A percentile compares a stretch with the other conserved stretches of the same genome.
phyloP scores from a whole-genome alignment of 169 alveolate genomes.

The Plasmodium falciparum region DNA sequence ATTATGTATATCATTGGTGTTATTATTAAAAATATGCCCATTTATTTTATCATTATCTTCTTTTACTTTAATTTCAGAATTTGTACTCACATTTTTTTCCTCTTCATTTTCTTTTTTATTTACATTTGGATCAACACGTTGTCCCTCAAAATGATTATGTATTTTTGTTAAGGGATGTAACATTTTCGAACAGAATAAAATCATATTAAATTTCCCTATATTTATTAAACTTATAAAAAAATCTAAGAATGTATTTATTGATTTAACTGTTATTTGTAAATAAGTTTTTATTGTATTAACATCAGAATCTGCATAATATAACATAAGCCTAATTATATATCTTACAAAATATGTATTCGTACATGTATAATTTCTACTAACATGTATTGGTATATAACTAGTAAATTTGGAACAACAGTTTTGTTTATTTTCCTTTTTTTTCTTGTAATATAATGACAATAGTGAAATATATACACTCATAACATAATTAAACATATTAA shows the following conservation, averaged over 20 bases:
- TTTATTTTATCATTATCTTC: background rate
- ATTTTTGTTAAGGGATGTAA: constrained; percentile 65
- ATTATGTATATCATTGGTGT: background rate
- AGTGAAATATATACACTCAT: constrained; percentile 76
- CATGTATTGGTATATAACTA: constrained; percentile 67
- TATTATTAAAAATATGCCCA: background rate
- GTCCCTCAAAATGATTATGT: constrained; percentile 11
- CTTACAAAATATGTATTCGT: constrained; percentile 74
- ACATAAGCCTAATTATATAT: constrained; percentile 51
- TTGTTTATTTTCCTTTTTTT: constrained; percentile 48
- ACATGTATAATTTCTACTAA: constrained; percentile 75
- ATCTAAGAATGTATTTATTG: constrained; percentile 54
- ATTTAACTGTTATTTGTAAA: constrained; percentile 58
- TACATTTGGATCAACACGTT: background rate
- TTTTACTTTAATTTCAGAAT: background rate
- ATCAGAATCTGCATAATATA: constrained; percentile 26
- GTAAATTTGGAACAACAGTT: constrained; percentile 9
- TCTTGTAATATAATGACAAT: constrained; percentile 44
- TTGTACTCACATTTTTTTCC: background rate
- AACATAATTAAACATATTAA: constrained; percentile 76
- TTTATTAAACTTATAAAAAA: constrained; percentile 49
- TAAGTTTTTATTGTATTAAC: constrained; percentile 25
- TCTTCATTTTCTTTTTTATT: background rate
- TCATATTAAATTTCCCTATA: constrained; percentile 54
- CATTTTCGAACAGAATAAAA: constrained; percentile 56